A percentile compares a stretch with the other conserved stretches of the same genome.
phyloP scores from a whole-genome alignment of 2,329 filamentous ascomycete genomes.

The Ascochyta pisi region DNA sequence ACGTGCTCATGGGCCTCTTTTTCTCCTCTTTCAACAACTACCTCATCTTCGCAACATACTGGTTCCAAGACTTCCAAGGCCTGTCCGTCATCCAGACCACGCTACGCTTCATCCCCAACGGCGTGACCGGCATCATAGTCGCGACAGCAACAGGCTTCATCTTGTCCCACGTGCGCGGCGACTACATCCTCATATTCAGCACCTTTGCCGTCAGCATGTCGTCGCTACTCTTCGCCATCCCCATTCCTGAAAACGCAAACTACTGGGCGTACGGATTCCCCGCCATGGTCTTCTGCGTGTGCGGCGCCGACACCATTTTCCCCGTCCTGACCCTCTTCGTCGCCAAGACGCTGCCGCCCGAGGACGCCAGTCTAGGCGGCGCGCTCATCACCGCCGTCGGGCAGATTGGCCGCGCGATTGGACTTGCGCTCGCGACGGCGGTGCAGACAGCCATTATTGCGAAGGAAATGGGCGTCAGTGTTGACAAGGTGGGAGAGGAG shows the following conservation, averaged over 20 bases:
- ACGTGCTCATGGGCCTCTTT: conserved; percentile 71
- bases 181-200: conserved; percentile 65
- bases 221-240: conserved; percentile 68
- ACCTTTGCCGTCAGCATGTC: conserved; percentile 63
- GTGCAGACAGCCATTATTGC: conserved; percentile 65
- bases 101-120: conserved; percentile 71
- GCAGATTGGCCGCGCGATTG: conserved; percentile 70
- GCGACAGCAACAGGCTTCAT: conserved; percentile 57
- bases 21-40: conserved; percentile 73
- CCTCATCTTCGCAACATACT: conserved; percentile 72
- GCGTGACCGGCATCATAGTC: conserved; percentile 65
- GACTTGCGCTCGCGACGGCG: conserved; percentile 69
- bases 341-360: conserved; percentile 65
- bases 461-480: conserved; percentile 32
- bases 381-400: conserved; percentile 72
- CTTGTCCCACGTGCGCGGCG: conserved; percentile 61
- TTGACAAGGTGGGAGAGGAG: conserved; percentile 37
- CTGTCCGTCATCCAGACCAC: conserved; percentile 70
- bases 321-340: conserved; percentile 71
- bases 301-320: conserved; percentile 72
- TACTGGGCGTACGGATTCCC: conserved; percentile 74
- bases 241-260: conserved; percentile 65
- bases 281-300: conserved; percentile 70
- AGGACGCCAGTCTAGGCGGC: conserved; percentile 72
- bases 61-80: conserved; percentile 71